A percentile compares a stretch with the other conserved stretches of the same genome.
Evolutionary conservation across 441 rosid species (phyloP).

Genomic region (Jatropha podagrica): DNA sequence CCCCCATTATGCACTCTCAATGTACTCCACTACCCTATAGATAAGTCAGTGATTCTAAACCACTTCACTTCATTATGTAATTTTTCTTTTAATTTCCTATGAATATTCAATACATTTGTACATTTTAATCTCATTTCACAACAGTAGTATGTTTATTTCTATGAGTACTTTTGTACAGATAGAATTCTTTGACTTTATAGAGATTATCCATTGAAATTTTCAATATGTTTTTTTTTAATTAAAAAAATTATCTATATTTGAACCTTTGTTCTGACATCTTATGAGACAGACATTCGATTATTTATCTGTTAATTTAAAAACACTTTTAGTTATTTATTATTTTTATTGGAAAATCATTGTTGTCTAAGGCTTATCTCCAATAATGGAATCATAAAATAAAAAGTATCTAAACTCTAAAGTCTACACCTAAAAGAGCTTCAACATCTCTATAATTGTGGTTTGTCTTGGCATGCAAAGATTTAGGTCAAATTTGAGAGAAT

Average conservation of each 20-base stretch:
- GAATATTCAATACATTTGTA: no score
- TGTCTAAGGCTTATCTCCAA: slow-evolving; percentile 8
- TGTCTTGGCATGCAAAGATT: slow-evolving; percentile 31
- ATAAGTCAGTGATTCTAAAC: not conserved
- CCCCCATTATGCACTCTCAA: slow-evolving; percentile 28
- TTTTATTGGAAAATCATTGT: slow-evolving; percentile 2
- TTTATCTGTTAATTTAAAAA: not conserved
- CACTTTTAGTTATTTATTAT: slow-evolving; percentile 17
- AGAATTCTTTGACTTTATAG: no score
- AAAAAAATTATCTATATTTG: no score
- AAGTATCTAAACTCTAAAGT: not conserved
- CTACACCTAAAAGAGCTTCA: not conserved
- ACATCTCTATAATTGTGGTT: slow-evolving; percentile 9
- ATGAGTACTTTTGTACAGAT: no score
- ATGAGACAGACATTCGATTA: no score
- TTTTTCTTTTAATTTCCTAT: no score
- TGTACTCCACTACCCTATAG: slow-evolving; percentile 17
- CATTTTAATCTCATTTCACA: no score
- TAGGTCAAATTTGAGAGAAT: slow-evolving; percentile 40
- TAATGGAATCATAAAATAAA: not conserved
- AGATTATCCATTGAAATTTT: no score
- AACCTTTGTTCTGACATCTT: no score
- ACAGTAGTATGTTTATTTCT: no score
- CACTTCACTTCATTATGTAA: no score
- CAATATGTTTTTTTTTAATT: no score